phyloP scores from a whole-genome alignment of 2,329 filamentous ascomycete species.

The Pestalotiopsis fici region DNA sequence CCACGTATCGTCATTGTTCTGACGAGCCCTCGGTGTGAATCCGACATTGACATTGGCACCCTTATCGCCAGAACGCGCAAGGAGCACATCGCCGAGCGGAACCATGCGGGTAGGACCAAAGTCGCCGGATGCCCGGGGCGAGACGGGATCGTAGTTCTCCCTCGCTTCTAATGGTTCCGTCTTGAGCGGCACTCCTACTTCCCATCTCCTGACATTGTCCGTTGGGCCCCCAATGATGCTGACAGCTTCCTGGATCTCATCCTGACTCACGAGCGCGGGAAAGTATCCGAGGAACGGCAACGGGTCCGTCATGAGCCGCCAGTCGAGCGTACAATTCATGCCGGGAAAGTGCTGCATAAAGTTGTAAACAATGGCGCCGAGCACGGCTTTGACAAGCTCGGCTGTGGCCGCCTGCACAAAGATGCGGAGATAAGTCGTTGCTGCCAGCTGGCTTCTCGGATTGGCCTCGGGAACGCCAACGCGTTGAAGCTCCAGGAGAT shows the following conservation, averaged over 20 bases:
- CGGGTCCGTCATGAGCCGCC: slow-evolving; percentile 35
- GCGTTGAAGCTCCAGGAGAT: slow-evolving; percentile 55
- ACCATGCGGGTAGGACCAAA: slow-evolving; percentile 41
- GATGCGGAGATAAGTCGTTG: slow-evolving; percentile 46
- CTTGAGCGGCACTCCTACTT: slow-evolving; percentile 22
- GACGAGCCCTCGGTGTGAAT: slow-evolving; percentile 41
- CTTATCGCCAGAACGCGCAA: slow-evolving; percentile 25
- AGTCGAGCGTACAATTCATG: slow-evolving; percentile 42
- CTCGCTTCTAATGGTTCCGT: slow-evolving; percentile 26
- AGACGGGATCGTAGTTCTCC: slow-evolving; percentile 21
- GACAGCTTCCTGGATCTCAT: slow-evolving; percentile 20
- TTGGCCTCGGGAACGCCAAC: slow-evolving; percentile 38
- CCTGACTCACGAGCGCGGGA: slow-evolving; percentile 32
- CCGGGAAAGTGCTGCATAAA: slow-evolving; percentile 48
- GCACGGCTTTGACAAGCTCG: slow-evolving; percentile 26
- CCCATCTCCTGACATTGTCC: slow-evolving; percentile 6
- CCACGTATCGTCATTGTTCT: slow-evolving; percentile 37
- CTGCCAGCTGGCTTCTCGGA: slow-evolving; percentile 37
- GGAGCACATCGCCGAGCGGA: slow-evolving; percentile 30
- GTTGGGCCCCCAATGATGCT: slow-evolving; percentile 12
- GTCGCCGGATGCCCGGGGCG: slow-evolving; percentile 17
- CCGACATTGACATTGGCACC: slow-evolving; percentile 26
- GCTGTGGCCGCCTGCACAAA: slow-evolving; percentile 38
- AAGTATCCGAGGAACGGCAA: slow-evolving; percentile 42
- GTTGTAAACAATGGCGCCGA: slow-evolving; percentile 30